phyloP scores from a whole-genome alignment of 352 stramenopile species.

The Pythium phragmiticola region DNA sequence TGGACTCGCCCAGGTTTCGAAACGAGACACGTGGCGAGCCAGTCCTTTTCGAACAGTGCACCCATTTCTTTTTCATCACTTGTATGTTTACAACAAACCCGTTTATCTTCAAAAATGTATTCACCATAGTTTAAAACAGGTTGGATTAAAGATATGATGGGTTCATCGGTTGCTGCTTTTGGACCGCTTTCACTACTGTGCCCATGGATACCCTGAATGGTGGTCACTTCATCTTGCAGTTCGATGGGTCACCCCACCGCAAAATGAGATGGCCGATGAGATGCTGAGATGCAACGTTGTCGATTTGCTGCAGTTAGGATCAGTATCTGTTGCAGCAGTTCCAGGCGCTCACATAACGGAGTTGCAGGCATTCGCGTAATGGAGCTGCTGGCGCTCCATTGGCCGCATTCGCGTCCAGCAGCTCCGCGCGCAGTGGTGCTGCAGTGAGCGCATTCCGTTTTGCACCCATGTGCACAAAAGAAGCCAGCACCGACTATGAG shows the following conservation, averaged over 20 bases:
- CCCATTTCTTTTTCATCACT: neutral
- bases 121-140: neutral
- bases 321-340: neutral
- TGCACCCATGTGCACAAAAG: too few relatives aligned
- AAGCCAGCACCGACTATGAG: too few relatives aligned
- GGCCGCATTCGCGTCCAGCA: neutral
- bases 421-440: neutral
- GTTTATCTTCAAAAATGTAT: neutral
- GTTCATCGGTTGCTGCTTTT: neutral
- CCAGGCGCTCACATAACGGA: too few relatives aligned
- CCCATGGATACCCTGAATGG: constrained; percentile 12
- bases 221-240: constrained; percentile 15
- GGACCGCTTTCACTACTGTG: constrained; percentile 14
- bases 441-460: too few relatives aligned
- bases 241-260: constrained; percentile 18
- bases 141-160: constrained; percentile 5
- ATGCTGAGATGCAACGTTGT: neutral
- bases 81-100: neutral
- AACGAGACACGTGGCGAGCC: constrained; percentile 27
- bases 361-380: too few relatives aligned
- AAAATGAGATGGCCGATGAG: constrained; percentile 17
- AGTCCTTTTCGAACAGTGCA: constrained; percentile 14
- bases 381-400: too few relatives aligned
- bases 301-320: constrained; percentile 9
- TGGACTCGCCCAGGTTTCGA: constrained; percentile 9